phyloP scores from a whole-genome alignment of 2,329 filamentous ascomycete genomes.

The Colletotrichum sp. region DNA sequence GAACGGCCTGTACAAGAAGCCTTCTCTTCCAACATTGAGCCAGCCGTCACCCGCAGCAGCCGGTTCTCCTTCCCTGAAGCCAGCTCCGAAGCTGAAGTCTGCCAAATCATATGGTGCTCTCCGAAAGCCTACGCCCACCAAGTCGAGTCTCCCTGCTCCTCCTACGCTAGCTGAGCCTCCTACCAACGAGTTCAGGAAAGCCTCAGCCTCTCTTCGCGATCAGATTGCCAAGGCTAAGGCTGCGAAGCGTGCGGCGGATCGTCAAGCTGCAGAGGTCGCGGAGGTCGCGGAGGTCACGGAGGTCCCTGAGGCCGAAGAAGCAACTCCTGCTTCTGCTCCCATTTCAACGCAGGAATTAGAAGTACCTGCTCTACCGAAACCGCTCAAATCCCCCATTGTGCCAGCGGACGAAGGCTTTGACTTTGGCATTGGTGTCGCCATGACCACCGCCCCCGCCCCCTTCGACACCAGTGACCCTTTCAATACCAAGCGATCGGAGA shows the following conservation, averaged over 20 bases:
- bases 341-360: background rate
- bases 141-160: background rate
- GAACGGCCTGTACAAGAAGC: constrained; percentile 60
- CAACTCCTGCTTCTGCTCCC: background rate
- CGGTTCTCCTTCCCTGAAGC: background rate
- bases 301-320: background rate
- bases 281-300: constrained; percentile 14
- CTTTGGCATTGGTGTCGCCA: constrained; percentile 47
- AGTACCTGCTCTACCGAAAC: background rate
- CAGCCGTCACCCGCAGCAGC: background rate
- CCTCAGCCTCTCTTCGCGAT: constrained; percentile 82
- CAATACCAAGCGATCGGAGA: constrained; percentile 66
- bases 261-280: constrained; percentile 30
- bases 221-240: constrained; percentile 94
- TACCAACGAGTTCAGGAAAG: constrained; percentile 54
- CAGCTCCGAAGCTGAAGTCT: constrained; percentile 2
- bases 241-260: constrained; percentile 65
- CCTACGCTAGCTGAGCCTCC: constrained; percentile 19
- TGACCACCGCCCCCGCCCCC: constrained; percentile 8
- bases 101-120: constrained; percentile 15
- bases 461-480: constrained; percentile 64
- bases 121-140: background rate
- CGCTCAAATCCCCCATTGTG: constrained; percentile 39
- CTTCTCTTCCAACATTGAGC: constrained; percentile 49
- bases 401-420: constrained; percentile 48